Percentiles rank a stretch among this genome's conserved stretches.
phyloP scores from a whole-genome alignment of 2,329 filamentous ascomycete species.

The Trichophyton mentagrophytes region DNA sequence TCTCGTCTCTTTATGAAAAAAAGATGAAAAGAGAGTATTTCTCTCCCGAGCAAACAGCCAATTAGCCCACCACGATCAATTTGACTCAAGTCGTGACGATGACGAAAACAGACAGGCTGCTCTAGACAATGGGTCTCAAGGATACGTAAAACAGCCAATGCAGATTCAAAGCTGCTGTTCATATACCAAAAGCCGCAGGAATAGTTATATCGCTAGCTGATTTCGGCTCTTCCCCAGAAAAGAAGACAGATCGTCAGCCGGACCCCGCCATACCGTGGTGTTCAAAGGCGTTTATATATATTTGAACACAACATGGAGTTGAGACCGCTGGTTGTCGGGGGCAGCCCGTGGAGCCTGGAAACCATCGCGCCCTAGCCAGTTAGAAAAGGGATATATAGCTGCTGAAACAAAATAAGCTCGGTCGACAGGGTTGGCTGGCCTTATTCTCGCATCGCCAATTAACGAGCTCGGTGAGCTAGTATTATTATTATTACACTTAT shows the following conservation, averaged over 20 bases:
- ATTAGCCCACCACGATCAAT: background rate
- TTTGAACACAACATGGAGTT: background rate
- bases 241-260: background rate
- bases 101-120: background rate
- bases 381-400: background rate
- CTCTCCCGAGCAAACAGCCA: too few relatives aligned
- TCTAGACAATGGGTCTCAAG: background rate
- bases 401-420: background rate
- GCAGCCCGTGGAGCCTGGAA: background rate
- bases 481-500: background rate
- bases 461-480: background rate
- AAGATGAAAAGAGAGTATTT: background rate
- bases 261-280: background rate
- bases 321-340: background rate
- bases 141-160: background rate
- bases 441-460: background rate
- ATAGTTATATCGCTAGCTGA: background rate
- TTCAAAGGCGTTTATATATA: background rate
- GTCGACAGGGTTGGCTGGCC: constrained; percentile 1
- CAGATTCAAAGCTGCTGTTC: background rate
- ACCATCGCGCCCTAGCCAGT: background rate
- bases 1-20: background rate
- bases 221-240: background rate
- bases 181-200: background rate
- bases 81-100: background rate